phyloP scores from a whole-genome alignment of 2,329 filamentous ascomycete species.

The Aspergillus fumigatiaffinis region DNA sequence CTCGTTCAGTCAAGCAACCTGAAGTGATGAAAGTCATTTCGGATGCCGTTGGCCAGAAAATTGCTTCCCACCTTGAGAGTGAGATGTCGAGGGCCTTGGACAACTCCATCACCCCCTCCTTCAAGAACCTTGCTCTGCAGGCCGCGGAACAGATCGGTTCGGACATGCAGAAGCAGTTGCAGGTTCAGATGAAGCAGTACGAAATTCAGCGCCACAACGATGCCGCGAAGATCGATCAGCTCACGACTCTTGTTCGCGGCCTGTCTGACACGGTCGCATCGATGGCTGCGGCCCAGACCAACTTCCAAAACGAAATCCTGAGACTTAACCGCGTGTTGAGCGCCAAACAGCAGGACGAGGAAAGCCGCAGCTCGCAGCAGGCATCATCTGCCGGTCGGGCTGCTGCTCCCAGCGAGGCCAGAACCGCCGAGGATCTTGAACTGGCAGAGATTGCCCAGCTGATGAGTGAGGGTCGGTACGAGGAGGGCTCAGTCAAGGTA shows the following conservation, averaged over 20 bases:
- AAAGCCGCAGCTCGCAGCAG: slow-evolving; percentile 16
- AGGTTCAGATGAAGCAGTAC: slow-evolving; percentile 49
- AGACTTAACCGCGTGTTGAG: slow-evolving; percentile 30
- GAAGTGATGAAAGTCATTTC: slow-evolving; percentile 69
- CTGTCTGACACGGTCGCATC: slow-evolving; percentile 51
- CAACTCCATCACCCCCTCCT: slow-evolving; percentile 61
- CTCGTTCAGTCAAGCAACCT: slow-evolving; percentile 66
- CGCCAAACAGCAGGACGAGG: slow-evolving; percentile 20
- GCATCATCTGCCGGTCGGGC: slow-evolving; percentile 11
- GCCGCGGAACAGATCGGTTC: slow-evolving; percentile 64
- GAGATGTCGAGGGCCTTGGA: slow-evolving; percentile 61
- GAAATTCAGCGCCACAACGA: slow-evolving; percentile 52
- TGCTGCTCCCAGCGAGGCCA: slow-evolving; percentile 10
- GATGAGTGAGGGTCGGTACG: slow-evolving; percentile 38
- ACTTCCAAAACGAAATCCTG: slow-evolving; percentile 40
- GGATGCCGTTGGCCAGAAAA: slow-evolving; percentile 65
- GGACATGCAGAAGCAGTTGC: slow-evolving; percentile 63
- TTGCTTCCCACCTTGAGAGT: slow-evolving; percentile 65
- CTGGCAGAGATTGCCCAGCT: slow-evolving; percentile 39
- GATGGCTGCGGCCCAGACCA: slow-evolving; percentile 41
- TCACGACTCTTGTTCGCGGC: slow-evolving; percentile 51
- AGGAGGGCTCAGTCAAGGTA: slow-evolving; percentile 46
- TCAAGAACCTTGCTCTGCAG: slow-evolving; percentile 62
- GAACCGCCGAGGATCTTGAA: slow-evolving; percentile 38
- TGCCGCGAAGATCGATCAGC: slow-evolving; percentile 57